phyloP scores from a whole-genome alignment of 75 land plant genomes.

The Picea sitchensis region DNA sequence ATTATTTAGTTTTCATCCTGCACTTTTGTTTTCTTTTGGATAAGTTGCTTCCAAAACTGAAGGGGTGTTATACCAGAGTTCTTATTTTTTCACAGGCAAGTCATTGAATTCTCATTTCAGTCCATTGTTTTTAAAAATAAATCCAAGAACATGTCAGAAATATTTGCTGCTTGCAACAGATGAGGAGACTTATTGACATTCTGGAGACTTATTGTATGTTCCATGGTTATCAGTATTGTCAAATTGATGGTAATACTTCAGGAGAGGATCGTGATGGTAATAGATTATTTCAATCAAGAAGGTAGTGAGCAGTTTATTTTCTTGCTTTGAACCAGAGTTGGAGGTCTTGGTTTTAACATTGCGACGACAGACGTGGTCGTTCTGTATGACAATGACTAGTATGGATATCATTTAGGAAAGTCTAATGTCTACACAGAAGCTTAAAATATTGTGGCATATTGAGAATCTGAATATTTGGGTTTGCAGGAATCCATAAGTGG shows the following conservation, averaged over 20 bases:
- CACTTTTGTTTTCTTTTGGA: constrained; percentile 95
- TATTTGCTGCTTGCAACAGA: constrained; percentile 25
- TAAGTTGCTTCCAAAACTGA: constrained; percentile 90
- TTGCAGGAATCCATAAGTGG: constrained; percentile 95
- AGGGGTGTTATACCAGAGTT: constrained; percentile 88
- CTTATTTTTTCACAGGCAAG: constrained; percentile 90
- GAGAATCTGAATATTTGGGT: neutral
- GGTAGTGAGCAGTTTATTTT: constrained; percentile 96
- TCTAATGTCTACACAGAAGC: too few species aligned
- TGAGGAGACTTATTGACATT: too few species aligned
- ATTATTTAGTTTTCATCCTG: constrained; percentile 22
- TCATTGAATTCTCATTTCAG: neutral
- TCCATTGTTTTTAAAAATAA: neutral
- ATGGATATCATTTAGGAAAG: neutral
- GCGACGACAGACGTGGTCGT: constrained; percentile 98
- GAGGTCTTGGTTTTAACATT: constrained; percentile 95
- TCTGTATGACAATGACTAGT: constrained; percentile 99
- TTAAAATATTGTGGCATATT: neutral
- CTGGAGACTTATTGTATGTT: constrained; percentile 80
- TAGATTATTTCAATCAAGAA: constrained; percentile 81
- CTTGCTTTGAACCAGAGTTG: constrained; percentile 93
- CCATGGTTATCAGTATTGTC: constrained; percentile 78
- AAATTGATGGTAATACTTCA: constrained; percentile 97
- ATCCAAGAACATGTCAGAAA: too few species aligned
- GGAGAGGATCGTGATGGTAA: constrained; percentile 96